A percentile compares a stretch with the other conserved stretches of the same genome.
Conservation (phyloP, 1,139 yeast species). For the Insectozyma bohioensis region DNA sequence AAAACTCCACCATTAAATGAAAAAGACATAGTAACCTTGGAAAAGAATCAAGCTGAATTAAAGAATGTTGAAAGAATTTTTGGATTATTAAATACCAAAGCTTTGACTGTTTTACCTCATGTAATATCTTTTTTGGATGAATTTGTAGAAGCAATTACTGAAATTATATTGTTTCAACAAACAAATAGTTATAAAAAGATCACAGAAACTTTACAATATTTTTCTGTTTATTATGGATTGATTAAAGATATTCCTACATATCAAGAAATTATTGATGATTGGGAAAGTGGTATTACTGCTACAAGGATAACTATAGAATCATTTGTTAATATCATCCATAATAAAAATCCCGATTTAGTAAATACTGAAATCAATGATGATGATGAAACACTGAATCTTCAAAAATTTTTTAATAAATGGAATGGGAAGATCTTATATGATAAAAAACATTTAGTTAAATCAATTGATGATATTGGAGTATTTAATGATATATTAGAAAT, state of each 20-base stretch:
- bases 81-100: conserved; percentile 38
- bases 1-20: conserved; percentile 37
- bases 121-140: conserved; percentile 49
- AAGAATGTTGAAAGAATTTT: conserved; percentile 31
- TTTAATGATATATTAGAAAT: conserved; percentile 31
- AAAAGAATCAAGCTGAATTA: conserved; percentile 28
- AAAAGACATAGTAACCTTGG: conserved; percentile 38
- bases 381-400: conserved; percentile 24
- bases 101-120: conserved; percentile 46
- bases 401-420: conserved; percentile 30
- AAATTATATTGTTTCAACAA: conserved; percentile 34
- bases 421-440: conserved; percentile 22
- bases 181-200: conserved; percentile 30
- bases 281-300: conserved; percentile 36
- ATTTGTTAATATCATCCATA: conserved; percentile 27
- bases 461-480: conserved; percentile 32
- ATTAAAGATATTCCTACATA: conserved; percentile 17
- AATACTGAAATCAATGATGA: conserved; percentile 32
- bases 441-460: conserved; percentile 26
- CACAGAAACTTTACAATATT: conserved; percentile 28
- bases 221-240: conserved; percentile 41
- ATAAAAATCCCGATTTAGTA: conserved; percentile 32
- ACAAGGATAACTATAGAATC: conserved; percentile 39
- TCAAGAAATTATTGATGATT: conserved; percentile 26
- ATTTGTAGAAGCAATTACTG: conserved; percentile 44